Conservation (phyloP, 1,139 yeast genomes). For the Saccharomyces hybrid region DNA sequence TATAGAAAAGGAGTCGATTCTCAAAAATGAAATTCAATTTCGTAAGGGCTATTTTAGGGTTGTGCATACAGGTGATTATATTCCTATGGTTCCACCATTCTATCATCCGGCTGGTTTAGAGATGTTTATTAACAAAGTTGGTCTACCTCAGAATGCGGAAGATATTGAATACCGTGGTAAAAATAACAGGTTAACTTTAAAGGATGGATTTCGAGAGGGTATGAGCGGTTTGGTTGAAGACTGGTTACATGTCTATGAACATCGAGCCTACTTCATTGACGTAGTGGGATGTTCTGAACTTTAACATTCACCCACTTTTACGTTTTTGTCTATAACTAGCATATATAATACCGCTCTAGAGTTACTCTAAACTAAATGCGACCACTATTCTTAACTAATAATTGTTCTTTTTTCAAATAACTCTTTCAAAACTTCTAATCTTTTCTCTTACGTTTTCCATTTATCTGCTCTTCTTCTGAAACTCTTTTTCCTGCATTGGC, state of each 20-base stretch:
- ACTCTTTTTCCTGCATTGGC: background rate
- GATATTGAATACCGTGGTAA: conserved; percentile 34
- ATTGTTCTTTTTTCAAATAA: background rate
- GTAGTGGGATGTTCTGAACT: conserved; percentile 25
- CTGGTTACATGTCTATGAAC: conserved; percentile 26
- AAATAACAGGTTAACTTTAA: conserved; percentile 3
- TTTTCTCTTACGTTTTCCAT: background rate
- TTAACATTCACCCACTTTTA: conserved; percentile 4
- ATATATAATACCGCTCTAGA: background rate
- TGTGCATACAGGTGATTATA: conserved; percentile 48
- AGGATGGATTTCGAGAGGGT: background rate
- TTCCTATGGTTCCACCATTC: conserved; percentile 53
- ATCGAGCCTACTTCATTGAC: conserved; percentile 25
- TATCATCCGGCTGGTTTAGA: conserved; percentile 45
- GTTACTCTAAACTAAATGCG: background rate
- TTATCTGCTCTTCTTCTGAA: background rate
- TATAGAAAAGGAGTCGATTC: conserved; percentile 19
- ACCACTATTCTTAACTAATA: background rate
- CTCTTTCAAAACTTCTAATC: background rate
- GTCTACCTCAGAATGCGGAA: conserved; percentile 40
- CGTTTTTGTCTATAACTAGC: background rate
- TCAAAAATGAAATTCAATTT: conserved; percentile 13
- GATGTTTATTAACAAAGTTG: conserved; percentile 39
- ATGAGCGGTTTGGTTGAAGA: conserved; percentile 13
- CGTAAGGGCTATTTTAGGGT: conserved; percentile 41